Evolutionary conservation across 345 rosid species (phyloP), one percentile per base, ranked within the genome.

Genomic region (Arabidopsis suecica): DNA sequence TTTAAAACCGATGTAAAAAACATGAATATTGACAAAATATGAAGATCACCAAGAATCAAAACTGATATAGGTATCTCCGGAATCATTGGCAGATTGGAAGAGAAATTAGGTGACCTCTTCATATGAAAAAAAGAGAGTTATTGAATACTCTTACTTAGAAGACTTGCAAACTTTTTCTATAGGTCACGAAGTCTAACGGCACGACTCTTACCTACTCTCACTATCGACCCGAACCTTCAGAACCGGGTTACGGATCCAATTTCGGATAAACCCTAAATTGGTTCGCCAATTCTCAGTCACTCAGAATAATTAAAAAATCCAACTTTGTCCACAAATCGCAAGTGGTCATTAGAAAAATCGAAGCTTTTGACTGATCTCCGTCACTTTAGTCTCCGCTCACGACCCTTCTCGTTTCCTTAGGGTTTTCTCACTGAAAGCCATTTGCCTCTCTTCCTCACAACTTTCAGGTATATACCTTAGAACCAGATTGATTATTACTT

Each of bases 271-370:
- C 40, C 38, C 50, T 67, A 67, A 67, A 50, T 28, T 9, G 34
- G 53, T 68, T 7, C 2, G 14, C 1, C 2, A 25, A 38, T 53
- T 54, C n/a, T 25, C 28, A 41, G 53, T 12, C 61, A 60, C 58
- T 71, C 60, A 37, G 50, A 61, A 37, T 34, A 13, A 2, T n/a
- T n/a, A 9, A 61, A 42, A 69, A 57, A 25, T 10, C 61, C 6
- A 76, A 16, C 48, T 32, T 68, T 60, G 62, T 50, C 71, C 16
- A 7, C 23, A 4, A 49, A 68, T 65, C 74, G 10, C 18, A 22
- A 40, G 56, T 75, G 63, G 73, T 49, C 48, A 40, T 49, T 23
- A 30, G 34, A 59, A 75, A 73, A 73, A 41, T 63, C 3, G 25
- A 7, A 63, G 45, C 63, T 73, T 73, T 63, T 51, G 56, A 60